Conservation (phyloP, 139 green algal species). For the Axilococcus clingmanii region DNA sequence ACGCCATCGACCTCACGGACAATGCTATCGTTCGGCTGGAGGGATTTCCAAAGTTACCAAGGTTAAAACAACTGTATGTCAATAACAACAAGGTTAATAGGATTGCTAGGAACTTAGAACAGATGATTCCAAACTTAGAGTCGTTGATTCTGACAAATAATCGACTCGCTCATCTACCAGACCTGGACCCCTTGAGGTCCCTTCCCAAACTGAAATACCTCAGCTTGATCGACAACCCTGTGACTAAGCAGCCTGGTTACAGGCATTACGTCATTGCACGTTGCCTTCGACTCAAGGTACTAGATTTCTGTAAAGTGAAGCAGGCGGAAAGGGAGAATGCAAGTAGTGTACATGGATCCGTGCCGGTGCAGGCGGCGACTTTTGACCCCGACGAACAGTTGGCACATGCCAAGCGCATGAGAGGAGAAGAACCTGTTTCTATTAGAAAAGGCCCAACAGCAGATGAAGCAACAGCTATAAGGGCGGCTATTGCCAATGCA, state of each 20-base stretch:
- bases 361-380: too few relatives aligned
- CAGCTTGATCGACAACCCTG: constrained; percentile 82
- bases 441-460: constrained; percentile 41
- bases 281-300: constrained; percentile 65
- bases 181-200: constrained; percentile 75
- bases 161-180: constrained; percentile 72
- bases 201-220: constrained; percentile 62
- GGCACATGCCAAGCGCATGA: constrained; percentile 22
- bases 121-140: constrained; percentile 68
- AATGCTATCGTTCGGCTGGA: constrained; percentile 94
- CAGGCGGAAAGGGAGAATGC: constrained; percentile 68
- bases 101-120: constrained; percentile 49
- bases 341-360: too few relatives aligned
- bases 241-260: constrained; percentile 62
- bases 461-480: constrained; percentile 76
- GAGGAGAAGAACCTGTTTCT: constrained; percentile 56
- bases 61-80: constrained; percentile 71
- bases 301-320: constrained; percentile 96
- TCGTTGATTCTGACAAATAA: constrained; percentile 91
- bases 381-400: constrained; percentile 35
- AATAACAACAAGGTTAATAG: constrained; percentile 91
- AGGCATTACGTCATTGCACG: constrained; percentile 78
- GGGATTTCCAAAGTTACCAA: constrained; percentile 79
- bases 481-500: constrained; percentile 81
- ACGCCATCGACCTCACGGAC: constrained; percentile 92